Evolutionary conservation across 2,329 filamentous ascomycete genomes (phyloP), one percentile per base, ranked within the genome.

Genomic region (Talaromyces atroroseus): DNA sequence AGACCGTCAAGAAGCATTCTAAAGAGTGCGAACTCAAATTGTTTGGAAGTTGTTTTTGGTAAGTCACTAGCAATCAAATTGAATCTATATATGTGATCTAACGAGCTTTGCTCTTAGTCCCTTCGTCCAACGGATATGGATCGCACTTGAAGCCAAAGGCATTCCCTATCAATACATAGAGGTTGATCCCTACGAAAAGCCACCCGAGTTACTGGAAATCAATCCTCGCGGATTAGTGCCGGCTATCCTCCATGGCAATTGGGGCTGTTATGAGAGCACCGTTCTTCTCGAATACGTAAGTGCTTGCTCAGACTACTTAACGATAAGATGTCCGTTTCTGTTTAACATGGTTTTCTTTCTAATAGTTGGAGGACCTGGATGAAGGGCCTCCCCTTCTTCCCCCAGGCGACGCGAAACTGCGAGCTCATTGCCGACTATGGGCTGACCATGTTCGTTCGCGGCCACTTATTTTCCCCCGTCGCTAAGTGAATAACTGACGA

Each of bases 91-190:
- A 16, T 38, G 18, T 32, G 38, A 52, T n/a, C 57, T 58, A 38
- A 48, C 45, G 6, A 48, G 26, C 26, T 8, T 29, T 58, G 48
- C 49, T 38, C 34, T 7, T 46, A 89, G 87, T 66, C 90, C 90
- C 24, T 94, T 92, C 68, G 90, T 90, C 1, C 90, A 95, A 68
- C 84, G 90, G 18, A 88, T 94, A 24, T 95, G 90, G 90, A 94
- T 95, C 61, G 88, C 90, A 1, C 79, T 95, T 36, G 90, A 95
- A 70, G 78, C 85, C 64, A 94, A 94, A 69, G 81, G 83, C 18
- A 79, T 94, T 8, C 76, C 82, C 38, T 95, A 95, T 67, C 89
- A 95, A 68, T 95, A 95, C 71, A 86, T 90, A 64, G 90, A 95
- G 71, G 85, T 90, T 47, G 88, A 95, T 65, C 88, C 89, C 7